Base-by-base conservation (phyloP, 1,139 yeast genomes). In the Suhomyces bokatorum region DNA sequence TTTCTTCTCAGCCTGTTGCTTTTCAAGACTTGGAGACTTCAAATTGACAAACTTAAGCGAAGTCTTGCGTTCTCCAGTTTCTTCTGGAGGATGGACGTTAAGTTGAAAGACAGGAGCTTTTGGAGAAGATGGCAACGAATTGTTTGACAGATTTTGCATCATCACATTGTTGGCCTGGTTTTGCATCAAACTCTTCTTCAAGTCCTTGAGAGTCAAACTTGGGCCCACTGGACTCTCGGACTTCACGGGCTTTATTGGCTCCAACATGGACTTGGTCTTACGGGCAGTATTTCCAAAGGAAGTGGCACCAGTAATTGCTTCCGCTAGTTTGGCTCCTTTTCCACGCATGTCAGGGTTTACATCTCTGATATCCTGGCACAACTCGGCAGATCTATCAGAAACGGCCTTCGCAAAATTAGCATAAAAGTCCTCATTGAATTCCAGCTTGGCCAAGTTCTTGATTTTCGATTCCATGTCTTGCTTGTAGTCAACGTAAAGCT, bases 281-380 rank as follows among this genome's bases (percentile, higher is more conserved):
- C 66, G 70, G 1, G 77, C 75, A 8, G 64, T 62, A 5, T 58
- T 54, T 0, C 75, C 78, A 56, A 73, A 73, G 3, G 63, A 57
- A 45, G 61, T 70, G 1, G 77, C 71, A 0, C 80, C 80, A 1
- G 80, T 75, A 26, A 75, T 71, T 4, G 65, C 70, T 15, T 76
- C 55, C 1, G 80, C 80, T 42, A 75, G 58, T 50, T 69, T 67
- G 11, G 79, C 74, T 3, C 80, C 80, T 43, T 67, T 60, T 1
- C 78, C 75, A 34, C 60, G 60, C 48, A 67, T 69, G 47, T 70
- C 70, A 1, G 80, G 79, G 50, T 72, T 67, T 4, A 74, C 62
- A 2, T 54, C 60, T 10, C 66, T 58, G 9, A 75, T 53, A 6
- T 73, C 74, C 35, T 61, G 57, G 52, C 80, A 75, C 37, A 74